A percentile compares a stretch with the other conserved stretches of the same genome.
These are phyloP conservation scores for Fusarium paranaense DNA, from an alignment of 2,329 filamentous ascomycete genomes.

Conservation along the genomic window DNA sequence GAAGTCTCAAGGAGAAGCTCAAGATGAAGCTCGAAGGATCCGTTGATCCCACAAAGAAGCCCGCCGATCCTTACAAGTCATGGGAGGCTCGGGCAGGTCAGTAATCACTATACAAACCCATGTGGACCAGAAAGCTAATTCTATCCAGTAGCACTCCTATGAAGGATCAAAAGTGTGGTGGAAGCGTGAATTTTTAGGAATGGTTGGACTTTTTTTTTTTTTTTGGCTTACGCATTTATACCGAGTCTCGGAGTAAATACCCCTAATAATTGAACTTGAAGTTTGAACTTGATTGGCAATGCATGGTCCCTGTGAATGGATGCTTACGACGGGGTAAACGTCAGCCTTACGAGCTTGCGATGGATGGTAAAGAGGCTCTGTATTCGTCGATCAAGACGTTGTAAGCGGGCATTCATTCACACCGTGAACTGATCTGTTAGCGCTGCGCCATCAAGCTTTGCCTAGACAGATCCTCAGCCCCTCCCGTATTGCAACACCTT, in stretches of 20 bases:
- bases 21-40: conserved; percentile 36
- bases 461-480: not conserved
- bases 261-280: conserved; percentile 14
- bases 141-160: conserved; percentile 34
- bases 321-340: conserved; percentile 6
- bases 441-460: not conserved
- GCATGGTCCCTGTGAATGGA: not conserved
- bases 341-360: conserved; percentile 7
- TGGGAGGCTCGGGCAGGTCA: conserved; percentile 44
- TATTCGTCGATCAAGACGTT: not conserved
- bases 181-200: conserved; percentile 7
- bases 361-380: not conserved
- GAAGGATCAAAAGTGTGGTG: not conserved
- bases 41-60: conserved; percentile 37
- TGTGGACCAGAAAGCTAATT: conserved; percentile 4
- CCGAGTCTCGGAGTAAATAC: conserved; percentile 23
- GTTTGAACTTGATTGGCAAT: not conserved
- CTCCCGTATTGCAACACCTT: not conserved
- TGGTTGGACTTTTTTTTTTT: conserved; percentile 1
- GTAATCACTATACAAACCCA: not conserved
- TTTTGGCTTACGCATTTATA: conserved; percentile 11
- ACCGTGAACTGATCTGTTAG: not conserved
- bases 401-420: not conserved
- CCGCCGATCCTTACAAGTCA: conserved; percentile 38
- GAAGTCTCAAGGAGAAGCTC: conserved; percentile 38